These are phyloP conservation scores for Rhizopogon vulgaris DNA, from an alignment of 768 basidiomycete species.

Conservation along the genomic window DNA sequence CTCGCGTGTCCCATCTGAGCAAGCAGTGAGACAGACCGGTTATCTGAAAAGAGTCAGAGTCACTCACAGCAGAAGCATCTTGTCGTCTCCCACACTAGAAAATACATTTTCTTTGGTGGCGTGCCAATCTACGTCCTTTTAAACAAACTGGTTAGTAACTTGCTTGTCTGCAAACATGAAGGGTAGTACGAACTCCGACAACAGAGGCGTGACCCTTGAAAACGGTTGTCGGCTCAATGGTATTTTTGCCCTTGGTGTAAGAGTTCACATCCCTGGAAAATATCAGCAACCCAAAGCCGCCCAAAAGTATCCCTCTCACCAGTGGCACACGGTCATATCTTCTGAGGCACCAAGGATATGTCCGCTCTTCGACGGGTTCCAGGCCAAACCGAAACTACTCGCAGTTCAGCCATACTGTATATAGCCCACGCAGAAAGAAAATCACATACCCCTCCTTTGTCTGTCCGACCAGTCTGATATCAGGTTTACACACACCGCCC, in stretches of 20 bases:
- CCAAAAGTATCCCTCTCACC: slow-evolving; percentile 37
- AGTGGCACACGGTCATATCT: slow-evolving; percentile 93
- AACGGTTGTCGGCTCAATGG: slow-evolving; percentile 77
- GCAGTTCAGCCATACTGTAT: slow-evolving; percentile 2
- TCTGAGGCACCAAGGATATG: slow-evolving; percentile 90
- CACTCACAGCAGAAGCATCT: slow-evolving; percentile 85
- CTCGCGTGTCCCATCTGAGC: slow-evolving; percentile 87
- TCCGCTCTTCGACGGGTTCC: slow-evolving; percentile 81
- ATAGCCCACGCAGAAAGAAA: not conserved
- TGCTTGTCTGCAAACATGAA: not conserved
- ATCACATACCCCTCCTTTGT: slow-evolving; percentile 80
- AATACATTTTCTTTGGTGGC: slow-evolving; percentile 75
- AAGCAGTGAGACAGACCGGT: not conserved
- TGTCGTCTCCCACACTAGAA: slow-evolving; percentile 95
- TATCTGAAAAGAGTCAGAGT: not conserved
- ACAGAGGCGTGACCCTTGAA: slow-evolving; percentile 89
- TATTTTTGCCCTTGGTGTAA: slow-evolving; percentile 71
- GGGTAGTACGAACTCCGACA: slow-evolving; percentile 65
- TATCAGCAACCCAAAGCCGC: not conserved
- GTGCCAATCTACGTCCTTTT: slow-evolving; percentile 96
- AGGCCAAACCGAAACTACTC: slow-evolving; percentile 85
- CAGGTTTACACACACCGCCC: slow-evolving; percentile 79
- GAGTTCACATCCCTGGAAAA: slow-evolving; percentile 80
- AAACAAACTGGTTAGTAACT: not conserved
- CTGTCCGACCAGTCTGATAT: slow-evolving; percentile 88